Evolutionary conservation across 2,329 filamentous ascomycete species (phyloP).

Genomic region (Colletotrichum nymphaeae): DNA sequence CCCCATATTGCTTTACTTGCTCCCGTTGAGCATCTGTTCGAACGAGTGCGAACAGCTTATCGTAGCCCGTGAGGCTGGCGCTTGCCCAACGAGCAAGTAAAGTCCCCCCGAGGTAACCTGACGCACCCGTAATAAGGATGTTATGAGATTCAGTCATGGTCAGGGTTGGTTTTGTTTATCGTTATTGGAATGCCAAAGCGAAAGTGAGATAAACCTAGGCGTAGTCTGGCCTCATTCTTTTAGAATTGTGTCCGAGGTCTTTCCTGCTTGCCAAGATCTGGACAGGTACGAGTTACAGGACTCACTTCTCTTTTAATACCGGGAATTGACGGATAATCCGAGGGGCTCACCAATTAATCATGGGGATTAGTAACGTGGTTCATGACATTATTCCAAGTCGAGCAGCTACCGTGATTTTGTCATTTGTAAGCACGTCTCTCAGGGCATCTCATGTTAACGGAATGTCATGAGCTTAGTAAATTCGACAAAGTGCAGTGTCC

Average conservation of each 20-base stretch:
- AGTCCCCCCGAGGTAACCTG: slow-evolving; percentile 64
- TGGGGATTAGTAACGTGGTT: neutral
- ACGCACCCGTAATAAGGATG: slow-evolving; percentile 62
- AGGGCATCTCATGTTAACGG: neutral
- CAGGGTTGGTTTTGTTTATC: neutral
- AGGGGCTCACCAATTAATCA: neutral
- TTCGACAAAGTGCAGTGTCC: neutral
- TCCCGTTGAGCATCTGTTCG: slow-evolving; percentile 57
- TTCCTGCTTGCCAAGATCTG: neutral
- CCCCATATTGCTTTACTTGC: slow-evolving; percentile 55
- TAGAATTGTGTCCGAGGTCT: neutral
- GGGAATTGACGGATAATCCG: neutral
- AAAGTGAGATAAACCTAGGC: too few species aligned
- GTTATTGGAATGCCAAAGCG: too few species aligned
- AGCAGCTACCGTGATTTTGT: neutral
- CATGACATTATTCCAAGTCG: neutral
- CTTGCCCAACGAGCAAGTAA: slow-evolving; percentile 51
- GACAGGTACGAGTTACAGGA: neutral
- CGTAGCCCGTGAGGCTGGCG: slow-evolving; percentile 51
- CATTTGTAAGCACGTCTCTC: neutral
- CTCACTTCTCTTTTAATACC: neutral
- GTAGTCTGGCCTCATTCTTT: too few species aligned
- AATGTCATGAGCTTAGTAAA: neutral
- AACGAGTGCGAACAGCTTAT: slow-evolving; percentile 59
- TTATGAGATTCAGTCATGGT: slow-evolving; percentile 38